Evolutionary conservation across 1,139 yeast species (phyloP).

Genomic region (Nakaseomyces kungkrabaensis): DNA sequence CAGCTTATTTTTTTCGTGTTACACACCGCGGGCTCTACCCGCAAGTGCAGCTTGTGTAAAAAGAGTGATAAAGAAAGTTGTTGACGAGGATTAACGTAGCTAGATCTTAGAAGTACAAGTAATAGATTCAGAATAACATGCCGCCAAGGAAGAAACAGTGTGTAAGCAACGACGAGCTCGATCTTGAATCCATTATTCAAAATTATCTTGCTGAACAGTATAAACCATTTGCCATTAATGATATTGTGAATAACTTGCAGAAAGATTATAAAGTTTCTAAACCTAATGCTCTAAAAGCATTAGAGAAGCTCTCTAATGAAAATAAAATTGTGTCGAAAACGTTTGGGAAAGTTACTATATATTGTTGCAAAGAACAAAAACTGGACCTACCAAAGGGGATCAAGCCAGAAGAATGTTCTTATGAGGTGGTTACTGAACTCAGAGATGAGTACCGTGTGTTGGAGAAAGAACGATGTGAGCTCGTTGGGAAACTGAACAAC

Average conservation of each 20-base stretch:
- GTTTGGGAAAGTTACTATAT: conserved; percentile 33
- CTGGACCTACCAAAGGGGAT: conserved; percentile 9
- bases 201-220: conserved; percentile 32
- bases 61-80: too few species aligned
- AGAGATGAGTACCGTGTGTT: conserved; percentile 15
- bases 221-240: conserved; percentile 34
- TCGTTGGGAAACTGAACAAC: conserved; percentile 8
- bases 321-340: conserved; percentile 28
- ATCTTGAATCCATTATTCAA: conserved; percentile 9
- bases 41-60: too few species aligned
- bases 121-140: not conserved
- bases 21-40: too few species aligned
- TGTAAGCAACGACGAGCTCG: not conserved
- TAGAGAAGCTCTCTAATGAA: conserved; percentile 28
- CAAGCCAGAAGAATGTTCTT: conserved; percentile 9
- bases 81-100: too few species aligned
- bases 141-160: not conserved
- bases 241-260: conserved; percentile 33
- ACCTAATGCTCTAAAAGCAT: conserved; percentile 23
- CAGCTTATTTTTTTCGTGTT: too few species aligned
- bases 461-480: conserved; percentile 13
- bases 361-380: conserved; percentile 28
- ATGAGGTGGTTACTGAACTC: conserved; percentile 14
- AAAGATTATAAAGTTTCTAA: conserved; percentile 25
- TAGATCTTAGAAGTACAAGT: too few species aligned